Conservation (phyloP, 768 basidiomycete genomes). For the Podaxis mareebaensis region DNA sequence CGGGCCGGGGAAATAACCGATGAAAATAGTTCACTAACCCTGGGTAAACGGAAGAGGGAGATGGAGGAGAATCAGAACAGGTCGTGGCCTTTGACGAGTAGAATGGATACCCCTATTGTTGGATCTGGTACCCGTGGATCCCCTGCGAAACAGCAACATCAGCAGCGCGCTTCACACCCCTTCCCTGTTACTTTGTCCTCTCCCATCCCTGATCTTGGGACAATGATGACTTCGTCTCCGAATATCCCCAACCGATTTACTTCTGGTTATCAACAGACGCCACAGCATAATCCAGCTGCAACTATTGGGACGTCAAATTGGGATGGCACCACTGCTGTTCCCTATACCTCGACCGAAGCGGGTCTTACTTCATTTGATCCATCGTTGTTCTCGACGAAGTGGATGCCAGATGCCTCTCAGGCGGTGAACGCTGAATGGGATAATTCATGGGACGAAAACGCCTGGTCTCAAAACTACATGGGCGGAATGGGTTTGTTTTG, state of each 20-base stretch:
- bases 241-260: background rate
- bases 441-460: conserved; percentile 11
- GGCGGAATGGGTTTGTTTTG: conserved; percentile 14
- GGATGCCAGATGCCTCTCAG: conserved; percentile 16
- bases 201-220: background rate
- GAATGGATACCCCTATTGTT: background rate
- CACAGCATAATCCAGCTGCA: background rate
- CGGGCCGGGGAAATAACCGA: conserved; percentile 1
- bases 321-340: background rate
- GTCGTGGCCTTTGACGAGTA: conserved; percentile 7
- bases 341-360: conserved; percentile 1
- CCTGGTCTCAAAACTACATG: conserved; percentile 11
- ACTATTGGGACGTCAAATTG: background rate
- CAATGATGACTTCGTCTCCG: conserved; percentile 4
- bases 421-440: conserved; percentile 9
- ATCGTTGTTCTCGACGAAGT: conserved; percentile 13
- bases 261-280: background rate
- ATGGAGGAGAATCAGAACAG: conserved; percentile 5
- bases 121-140: background rate
- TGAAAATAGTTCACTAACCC: conserved; percentile 3
- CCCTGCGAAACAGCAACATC: background rate
- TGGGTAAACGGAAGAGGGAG: conserved; percentile 16
- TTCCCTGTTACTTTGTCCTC: background rate
- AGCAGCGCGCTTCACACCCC: background rate
- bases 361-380: conserved; percentile 6